phyloP scores from a whole-genome alignment of 1,284 basidiomycete species.

The Ustilago esculenta region DNA sequence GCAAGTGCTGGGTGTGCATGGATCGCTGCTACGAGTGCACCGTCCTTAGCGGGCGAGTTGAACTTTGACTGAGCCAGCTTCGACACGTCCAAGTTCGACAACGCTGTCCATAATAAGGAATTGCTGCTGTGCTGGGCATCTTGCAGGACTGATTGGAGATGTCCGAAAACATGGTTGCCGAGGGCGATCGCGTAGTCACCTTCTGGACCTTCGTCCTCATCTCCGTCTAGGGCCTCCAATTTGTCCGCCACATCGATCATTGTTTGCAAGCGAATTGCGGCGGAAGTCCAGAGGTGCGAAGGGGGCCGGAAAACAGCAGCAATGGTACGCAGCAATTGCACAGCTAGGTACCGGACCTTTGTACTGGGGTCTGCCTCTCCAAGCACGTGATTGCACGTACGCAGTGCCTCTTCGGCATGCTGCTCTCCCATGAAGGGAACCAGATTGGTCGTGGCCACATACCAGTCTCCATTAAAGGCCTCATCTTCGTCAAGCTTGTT shows the following conservation, averaged over 20 bases:
- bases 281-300: not conserved
- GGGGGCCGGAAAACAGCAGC: not conserved
- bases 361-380: not conserved
- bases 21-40: constrained; percentile 30
- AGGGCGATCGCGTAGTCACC: too few species aligned
- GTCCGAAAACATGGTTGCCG: constrained; percentile 4
- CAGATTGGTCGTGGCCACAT: constrained; percentile 11
- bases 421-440: constrained; percentile 18
- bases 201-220: not conserved
- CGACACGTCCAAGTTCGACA: constrained; percentile 4
- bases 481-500: not conserved
- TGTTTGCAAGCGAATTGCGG: not conserved
- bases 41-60: constrained; percentile 12
- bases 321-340: constrained; percentile 9
- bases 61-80: not conserved
- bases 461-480: not conserved
- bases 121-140: constrained; percentile 2
- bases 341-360: constrained; percentile 4
- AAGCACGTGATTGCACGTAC: constrained; percentile 2
- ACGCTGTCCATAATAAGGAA: not conserved
- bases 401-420: constrained; percentile 1
- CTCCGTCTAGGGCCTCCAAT: not conserved
- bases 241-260: constrained; percentile 2
- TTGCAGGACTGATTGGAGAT: constrained; percentile 15
- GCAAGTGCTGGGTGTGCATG: constrained; percentile 15